These are phyloP conservation scores for Cyclotella choctawhatcheeana DNA, from an alignment of 108 stramenopile species.

Conservation along the genomic window DNA sequence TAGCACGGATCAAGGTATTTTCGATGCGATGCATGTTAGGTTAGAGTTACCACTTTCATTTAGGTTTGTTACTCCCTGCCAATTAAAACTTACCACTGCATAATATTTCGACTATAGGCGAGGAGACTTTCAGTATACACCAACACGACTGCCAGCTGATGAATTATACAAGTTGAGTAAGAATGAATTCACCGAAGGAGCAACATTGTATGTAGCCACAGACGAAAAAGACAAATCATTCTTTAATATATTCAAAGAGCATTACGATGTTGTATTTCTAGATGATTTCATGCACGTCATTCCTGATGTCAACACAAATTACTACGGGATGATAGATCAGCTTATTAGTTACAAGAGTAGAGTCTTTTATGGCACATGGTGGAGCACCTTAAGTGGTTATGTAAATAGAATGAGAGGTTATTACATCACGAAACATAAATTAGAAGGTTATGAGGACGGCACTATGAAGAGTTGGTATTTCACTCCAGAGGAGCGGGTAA, in stretches of 20 bases:
- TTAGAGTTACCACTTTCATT: not conserved
- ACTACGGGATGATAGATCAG: slow-evolving; percentile 71
- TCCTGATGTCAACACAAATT: slow-evolving; percentile 74
- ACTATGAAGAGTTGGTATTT: slow-evolving; percentile 64
- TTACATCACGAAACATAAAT: slow-evolving; percentile 52
- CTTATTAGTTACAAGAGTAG: slow-evolving; percentile 50
- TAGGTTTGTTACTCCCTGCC: too few relatives aligned
- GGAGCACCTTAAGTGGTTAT: slow-evolving; percentile 58
- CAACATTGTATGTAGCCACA: slow-evolving; percentile 65
- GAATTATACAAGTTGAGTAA: slow-evolving; percentile 51
- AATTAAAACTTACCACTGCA: too few relatives aligned
- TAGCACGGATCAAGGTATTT: slow-evolving; percentile 58
- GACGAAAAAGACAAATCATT: slow-evolving; percentile 58
- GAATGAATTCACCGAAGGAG: slow-evolving; percentile 47
- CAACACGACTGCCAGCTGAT: slow-evolving; percentile 50
- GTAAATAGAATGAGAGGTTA: slow-evolving; percentile 64
- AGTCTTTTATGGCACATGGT: slow-evolving; percentile 62
- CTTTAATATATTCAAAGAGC: slow-evolving; percentile 62
- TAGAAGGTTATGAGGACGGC: slow-evolving; percentile 59
- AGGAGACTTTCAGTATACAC: slow-evolving; percentile 70
- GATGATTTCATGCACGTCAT: slow-evolving; percentile 65
- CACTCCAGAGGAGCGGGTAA: slow-evolving; percentile 36
- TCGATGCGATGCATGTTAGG: slow-evolving; percentile 84
- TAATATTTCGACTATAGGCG: slow-evolving; percentile 34
- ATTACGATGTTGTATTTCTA: slow-evolving; percentile 53